phyloP scores from a whole-genome alignment of 202 grass and related monocot species.

The Eragrostis tef region DNA sequence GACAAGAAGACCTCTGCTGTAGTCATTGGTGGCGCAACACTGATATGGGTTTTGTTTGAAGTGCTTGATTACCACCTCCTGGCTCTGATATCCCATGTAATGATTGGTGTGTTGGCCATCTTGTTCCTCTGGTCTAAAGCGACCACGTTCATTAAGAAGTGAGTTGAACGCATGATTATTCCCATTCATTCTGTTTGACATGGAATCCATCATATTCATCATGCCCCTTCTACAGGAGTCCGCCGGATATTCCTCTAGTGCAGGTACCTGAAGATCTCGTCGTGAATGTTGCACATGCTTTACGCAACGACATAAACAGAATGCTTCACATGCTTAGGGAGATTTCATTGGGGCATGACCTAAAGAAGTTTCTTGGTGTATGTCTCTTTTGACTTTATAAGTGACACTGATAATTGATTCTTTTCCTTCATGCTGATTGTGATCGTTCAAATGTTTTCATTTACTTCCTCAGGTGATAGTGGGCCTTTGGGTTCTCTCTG shows the following conservation, averaged over 20 bases:
- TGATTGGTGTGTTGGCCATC: conserved; percentile 64
- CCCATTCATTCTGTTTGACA: background rate
- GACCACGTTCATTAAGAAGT: conserved; percentile 84
- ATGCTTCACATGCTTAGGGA: conserved; percentile 58
- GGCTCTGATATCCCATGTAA: conserved; percentile 70
- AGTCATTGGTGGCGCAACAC: conserved; percentile 61
- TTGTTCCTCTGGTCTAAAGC: conserved; percentile 89
- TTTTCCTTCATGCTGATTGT: conserved; percentile 18
- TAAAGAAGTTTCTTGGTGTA: conserved; percentile 85
- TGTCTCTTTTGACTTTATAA: background rate
- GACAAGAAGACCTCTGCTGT: conserved; percentile 84
- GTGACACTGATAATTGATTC: background rate
- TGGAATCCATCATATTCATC: conserved; percentile 4
- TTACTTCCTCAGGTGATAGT: conserved; percentile 57
- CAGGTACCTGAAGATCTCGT: conserved; percentile 68
- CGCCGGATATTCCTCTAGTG: conserved; percentile 59
- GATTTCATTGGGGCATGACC: conserved; percentile 68
- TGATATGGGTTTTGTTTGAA: conserved; percentile 83
- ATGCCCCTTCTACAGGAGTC: conserved; percentile 59
- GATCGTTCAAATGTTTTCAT: conserved; percentile 1
- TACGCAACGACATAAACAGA: conserved; percentile 66
- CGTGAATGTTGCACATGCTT: conserved; percentile 51
- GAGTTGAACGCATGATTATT: conserved; percentile 22
- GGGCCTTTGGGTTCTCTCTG: conserved; percentile 72
- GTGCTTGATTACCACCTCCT: conserved; percentile 82